Evolutionary conservation across 495 filamentous ascomycete genomes (phyloP).

Genomic region (Penicillium desertorum): DNA sequence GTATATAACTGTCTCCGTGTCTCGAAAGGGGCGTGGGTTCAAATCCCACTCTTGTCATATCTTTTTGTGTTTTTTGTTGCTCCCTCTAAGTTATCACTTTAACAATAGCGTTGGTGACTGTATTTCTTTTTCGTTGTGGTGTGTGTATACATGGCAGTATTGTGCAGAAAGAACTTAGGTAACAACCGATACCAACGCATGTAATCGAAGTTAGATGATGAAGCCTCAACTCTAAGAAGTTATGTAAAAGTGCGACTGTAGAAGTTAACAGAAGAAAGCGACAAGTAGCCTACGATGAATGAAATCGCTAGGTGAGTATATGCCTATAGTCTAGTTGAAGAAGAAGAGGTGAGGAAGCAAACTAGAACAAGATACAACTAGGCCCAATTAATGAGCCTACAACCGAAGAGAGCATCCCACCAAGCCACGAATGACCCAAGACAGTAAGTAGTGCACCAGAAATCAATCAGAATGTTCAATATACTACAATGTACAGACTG

Average conservation of each 20-base stretch:
- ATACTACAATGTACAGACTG: constrained; percentile 21
- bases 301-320: background rate
- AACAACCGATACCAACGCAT: background rate
- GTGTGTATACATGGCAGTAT: no score
- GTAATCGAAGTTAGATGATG: background rate
- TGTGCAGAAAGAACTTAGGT: no score
- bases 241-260: background rate
- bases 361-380: background rate
- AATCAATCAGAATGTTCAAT: constrained; percentile 11
- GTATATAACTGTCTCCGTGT: constrained; percentile 17
- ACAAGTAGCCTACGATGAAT: background rate
- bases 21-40: constrained; percentile 32
- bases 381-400: background rate
- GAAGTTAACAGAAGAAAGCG: background rate
- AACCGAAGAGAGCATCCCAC: background rate
- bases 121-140: no score
- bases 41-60: constrained; percentile 33
- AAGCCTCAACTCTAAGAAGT: background rate
- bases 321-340: background rate
- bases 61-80: background rate
- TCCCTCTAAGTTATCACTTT: no score
- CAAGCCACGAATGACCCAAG: background rate
- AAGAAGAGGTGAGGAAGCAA: background rate
- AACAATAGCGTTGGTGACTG: no score
- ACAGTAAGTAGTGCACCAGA: background rate